Conservation (phyloP, 2,329 filamentous ascomycete genomes). For the Fusarium sp. region DNA sequence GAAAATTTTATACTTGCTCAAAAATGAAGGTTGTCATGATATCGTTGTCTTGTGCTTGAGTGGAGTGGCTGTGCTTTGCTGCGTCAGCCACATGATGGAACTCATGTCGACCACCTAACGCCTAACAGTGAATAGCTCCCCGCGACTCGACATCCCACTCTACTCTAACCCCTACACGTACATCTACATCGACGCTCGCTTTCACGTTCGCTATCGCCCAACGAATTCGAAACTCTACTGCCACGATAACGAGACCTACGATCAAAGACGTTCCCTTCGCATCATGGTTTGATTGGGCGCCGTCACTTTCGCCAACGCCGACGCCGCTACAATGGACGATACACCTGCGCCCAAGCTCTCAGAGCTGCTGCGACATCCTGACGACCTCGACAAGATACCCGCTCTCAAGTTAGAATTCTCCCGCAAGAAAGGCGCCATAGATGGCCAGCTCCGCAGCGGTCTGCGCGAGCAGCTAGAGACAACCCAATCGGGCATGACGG, state of each 20-base stretch:
- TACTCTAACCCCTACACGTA: constrained; percentile 17
- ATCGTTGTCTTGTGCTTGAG: not conserved
- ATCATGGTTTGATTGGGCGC: constrained; percentile 50
- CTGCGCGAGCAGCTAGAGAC: constrained; percentile 94
- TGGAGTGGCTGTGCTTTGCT: constrained; percentile 38
- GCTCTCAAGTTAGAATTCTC: constrained; percentile 92
- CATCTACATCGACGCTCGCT: constrained; percentile 24
- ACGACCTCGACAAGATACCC: constrained; percentile 96
- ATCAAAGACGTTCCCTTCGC: constrained; percentile 10
- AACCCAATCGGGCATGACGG: constrained; percentile 92
- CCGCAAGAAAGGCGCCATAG: constrained; percentile 93
- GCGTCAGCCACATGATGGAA: constrained; percentile 40
- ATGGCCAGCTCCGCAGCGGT: constrained; percentile 89
- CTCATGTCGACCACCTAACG: constrained; percentile 3
- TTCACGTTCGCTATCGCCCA: constrained; percentile 9
- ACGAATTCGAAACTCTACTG: not conserved
- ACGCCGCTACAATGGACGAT: constrained; percentile 62
- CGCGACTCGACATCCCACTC: constrained; percentile 24
- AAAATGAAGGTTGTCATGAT: not conserved
- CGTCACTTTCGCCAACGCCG: constrained; percentile 35
- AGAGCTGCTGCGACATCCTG: constrained; percentile 93
- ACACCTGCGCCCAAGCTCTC: constrained; percentile 84
- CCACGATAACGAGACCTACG: not conserved
- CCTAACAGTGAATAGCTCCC: constrained; percentile 38
- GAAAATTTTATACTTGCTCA: not conserved